Conservation (phyloP, 345 rosid species). For the Lepidium sativum region DNA sequence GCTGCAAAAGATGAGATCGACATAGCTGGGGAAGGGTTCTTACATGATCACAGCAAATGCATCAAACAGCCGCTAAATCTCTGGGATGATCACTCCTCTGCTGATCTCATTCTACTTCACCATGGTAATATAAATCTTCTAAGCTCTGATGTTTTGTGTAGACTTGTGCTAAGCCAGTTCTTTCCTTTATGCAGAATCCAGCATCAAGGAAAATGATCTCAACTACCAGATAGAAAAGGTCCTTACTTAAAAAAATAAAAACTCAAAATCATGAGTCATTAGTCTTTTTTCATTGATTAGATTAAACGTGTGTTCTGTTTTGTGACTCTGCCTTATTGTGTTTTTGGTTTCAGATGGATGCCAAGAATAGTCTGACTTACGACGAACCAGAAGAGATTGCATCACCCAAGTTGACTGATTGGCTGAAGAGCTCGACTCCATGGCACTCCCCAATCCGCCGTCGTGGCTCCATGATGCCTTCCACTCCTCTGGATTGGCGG, state of each 20-base stretch:
- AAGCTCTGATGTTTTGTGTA: neutral
- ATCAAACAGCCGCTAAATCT: slow-evolving; percentile 27
- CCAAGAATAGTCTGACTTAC: slow-evolving; percentile 16
- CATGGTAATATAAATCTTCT: slow-evolving; percentile 24
- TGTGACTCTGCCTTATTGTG: neutral
- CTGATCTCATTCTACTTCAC: slow-evolving; percentile 38
- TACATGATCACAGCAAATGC: slow-evolving; percentile 52
- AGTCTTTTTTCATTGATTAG: neutral
- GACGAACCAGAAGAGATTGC: slow-evolving; percentile 34
- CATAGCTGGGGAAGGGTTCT: slow-evolving; percentile 36
- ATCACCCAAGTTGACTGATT: slow-evolving; percentile 34
- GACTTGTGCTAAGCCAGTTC: neutral
- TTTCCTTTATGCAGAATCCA: slow-evolving; percentile 2
- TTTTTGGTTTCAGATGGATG: slow-evolving; percentile 23
- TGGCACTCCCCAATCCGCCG: slow-evolving; percentile 24
- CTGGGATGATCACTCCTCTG: slow-evolving; percentile 24
- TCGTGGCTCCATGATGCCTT: slow-evolving; percentile 27
- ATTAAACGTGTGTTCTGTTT: neutral
- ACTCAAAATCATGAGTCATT: neutral
- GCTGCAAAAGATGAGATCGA: slow-evolving; percentile 27
- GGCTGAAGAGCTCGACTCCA: slow-evolving; percentile 25
- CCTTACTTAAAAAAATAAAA: neutral
- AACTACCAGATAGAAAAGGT: slow-evolving; percentile 7
- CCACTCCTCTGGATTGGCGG: slow-evolving; percentile 32
- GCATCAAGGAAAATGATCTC: slow-evolving; percentile 6